Percentiles rank a stretch among this genome's conserved stretches.
phyloP scores from a whole-genome alignment of 139 green algal species.

The Closterium sp. region DNA sequence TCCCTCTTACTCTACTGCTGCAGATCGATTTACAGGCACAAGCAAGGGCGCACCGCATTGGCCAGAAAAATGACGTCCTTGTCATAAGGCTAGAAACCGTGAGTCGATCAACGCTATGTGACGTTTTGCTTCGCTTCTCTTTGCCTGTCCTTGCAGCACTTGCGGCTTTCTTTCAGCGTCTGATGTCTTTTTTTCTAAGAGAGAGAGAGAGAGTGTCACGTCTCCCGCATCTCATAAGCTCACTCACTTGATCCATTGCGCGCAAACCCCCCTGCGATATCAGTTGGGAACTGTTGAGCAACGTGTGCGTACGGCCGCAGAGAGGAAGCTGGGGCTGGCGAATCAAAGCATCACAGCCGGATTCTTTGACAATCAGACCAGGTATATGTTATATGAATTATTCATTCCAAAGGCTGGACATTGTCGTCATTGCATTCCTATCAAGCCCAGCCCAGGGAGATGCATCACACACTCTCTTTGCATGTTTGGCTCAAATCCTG shows the following conservation, averaged over 20 bases:
- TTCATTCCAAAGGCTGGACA: too few relatives aligned
- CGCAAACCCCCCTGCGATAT: not conserved
- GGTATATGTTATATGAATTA: too few relatives aligned
- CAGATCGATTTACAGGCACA: conserved; percentile 88
- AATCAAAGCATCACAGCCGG: conserved; percentile 51
- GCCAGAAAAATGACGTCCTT: conserved; percentile 71
- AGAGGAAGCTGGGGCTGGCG: conserved; percentile 46
- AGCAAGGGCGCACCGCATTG: conserved; percentile 85
- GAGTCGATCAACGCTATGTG: conserved; percentile 25
- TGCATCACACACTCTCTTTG: not conserved
- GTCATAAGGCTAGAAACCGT: conserved; percentile 74
- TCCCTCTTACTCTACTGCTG: not conserved
- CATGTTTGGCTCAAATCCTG: not conserved
- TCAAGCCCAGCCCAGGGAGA: not conserved
- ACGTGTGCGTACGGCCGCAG: conserved; percentile 21
- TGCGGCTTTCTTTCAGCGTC: not conserved
- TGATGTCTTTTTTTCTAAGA: not conserved
- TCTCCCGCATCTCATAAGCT: not conserved
- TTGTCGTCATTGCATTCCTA: not conserved
- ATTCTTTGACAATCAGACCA: conserved; percentile 49
- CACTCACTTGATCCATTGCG: not conserved
- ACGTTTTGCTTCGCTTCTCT: not conserved
- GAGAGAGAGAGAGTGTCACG: not conserved
- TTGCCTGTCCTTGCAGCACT: not conserved
- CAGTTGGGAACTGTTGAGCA: conserved; percentile 45